Evolutionary conservation across 2,329 filamentous ascomycete genomes (phyloP).

Genomic region (Triangularia setosa): DNA sequence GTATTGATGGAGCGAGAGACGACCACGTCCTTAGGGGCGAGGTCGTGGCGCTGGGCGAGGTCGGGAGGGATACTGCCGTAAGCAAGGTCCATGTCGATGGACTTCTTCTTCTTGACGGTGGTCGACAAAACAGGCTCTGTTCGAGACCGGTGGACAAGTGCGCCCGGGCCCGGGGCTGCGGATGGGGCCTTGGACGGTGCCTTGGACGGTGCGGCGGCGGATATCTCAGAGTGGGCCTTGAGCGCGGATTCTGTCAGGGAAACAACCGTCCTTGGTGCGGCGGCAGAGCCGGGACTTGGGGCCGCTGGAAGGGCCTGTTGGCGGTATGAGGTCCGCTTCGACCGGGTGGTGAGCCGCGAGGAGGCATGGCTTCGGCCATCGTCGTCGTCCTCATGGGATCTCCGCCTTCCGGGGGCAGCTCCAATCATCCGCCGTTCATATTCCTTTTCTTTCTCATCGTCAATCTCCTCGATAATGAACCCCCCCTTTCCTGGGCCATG

Average conservation of each 20-base stretch:
- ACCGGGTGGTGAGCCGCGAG: slow-evolving; percentile 38
- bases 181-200: slow-evolving; percentile 27
- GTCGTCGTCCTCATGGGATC: slow-evolving; percentile 28
- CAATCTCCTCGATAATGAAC: neutral
- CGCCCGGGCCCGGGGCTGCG: slow-evolving; percentile 4
- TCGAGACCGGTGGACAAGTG: slow-evolving; percentile 21
- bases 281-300: slow-evolving; percentile 33
- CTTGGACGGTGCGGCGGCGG: slow-evolving; percentile 43
- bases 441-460: slow-evolving; percentile 15
- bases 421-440: neutral
- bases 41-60: slow-evolving; percentile 47
- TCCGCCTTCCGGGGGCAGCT: slow-evolving; percentile 17
- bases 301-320: slow-evolving; percentile 25
- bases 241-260: slow-evolving; percentile 50
- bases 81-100: slow-evolving; percentile 86
- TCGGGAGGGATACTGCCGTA: slow-evolving; percentile 80
- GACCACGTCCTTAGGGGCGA: slow-evolving; percentile 34
- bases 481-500: slow-evolving; percentile 13
- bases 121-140: slow-evolving; percentile 35
- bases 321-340: slow-evolving; percentile 25
- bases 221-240: slow-evolving; percentile 50
- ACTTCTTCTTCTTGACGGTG: slow-evolving; percentile 36
- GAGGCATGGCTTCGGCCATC: slow-evolving; percentile 29
- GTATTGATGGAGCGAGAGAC: neutral
- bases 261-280: slow-evolving; percentile 20